Evolutionary conservation across 345 rosid species (phyloP).

Genomic region (Erodium maritimum): DNA sequence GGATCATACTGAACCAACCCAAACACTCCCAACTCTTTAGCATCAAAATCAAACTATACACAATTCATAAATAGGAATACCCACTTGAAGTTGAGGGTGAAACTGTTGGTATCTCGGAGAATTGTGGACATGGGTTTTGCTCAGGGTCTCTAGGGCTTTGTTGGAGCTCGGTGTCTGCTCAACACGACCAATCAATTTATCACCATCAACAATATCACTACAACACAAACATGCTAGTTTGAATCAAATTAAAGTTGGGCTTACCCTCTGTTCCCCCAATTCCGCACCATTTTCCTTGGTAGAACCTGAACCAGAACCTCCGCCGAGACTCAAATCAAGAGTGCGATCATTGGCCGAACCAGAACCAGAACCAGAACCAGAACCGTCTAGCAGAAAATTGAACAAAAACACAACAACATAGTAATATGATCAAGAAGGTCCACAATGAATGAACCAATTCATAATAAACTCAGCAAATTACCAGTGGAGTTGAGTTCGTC

Average conservation of each 20-base stretch:
- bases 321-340: conserved; percentile 70
- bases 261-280: conserved; percentile 4
- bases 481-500: conserved; percentile 38
- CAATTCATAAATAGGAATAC: too few species aligned
- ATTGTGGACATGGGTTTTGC: conserved; percentile 44
- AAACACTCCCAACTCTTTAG: too few species aligned
- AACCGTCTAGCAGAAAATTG: not conserved
- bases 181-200: conserved; percentile 14
- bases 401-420: not conserved
- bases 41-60: too few species aligned
- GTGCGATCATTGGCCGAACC: conserved; percentile 37
- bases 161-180: conserved; percentile 5
- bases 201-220: not conserved
- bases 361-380: conserved; percentile 16
- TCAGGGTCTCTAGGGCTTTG: conserved; percentile 37
- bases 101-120: conserved; percentile 13
- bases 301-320: conserved; percentile 18
- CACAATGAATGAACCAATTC: not conserved
- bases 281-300: conserved; percentile 23
- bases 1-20: conserved; percentile 20
- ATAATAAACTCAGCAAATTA: not conserved
- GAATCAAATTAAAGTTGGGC: conserved; percentile 3
- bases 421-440: not conserved
- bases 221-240: not conserved
- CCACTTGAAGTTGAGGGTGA: too few species aligned